Percentiles rank a stretch among this genome's conserved stretches.
phyloP scores from a whole-genome alignment of 129 eudicot species.

The Lactuca sativa region DNA sequence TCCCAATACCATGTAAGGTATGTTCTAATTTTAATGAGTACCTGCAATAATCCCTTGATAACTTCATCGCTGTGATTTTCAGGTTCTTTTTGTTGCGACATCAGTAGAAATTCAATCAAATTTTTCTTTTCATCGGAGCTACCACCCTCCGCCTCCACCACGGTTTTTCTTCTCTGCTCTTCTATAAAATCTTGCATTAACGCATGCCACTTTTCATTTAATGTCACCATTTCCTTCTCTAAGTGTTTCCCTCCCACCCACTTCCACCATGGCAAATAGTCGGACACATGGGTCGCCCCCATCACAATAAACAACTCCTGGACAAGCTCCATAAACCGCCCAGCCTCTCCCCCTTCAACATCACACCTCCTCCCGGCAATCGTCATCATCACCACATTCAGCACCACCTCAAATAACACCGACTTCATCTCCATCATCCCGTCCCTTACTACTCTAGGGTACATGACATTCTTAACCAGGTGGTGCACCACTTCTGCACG shows the following conservation, averaged over 20 bases:
- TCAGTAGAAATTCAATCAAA: too few relatives aligned
- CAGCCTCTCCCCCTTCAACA: conserved; percentile 23
- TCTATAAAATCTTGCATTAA: conserved; percentile 45
- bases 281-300: conserved; percentile 36
- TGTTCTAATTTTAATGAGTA: too few relatives aligned
- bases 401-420: conserved; percentile 36
- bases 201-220: conserved; percentile 31
- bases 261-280: conserved; percentile 45
- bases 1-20: too few relatives aligned
- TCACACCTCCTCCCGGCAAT: conserved; percentile 53
- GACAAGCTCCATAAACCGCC: conserved; percentile 37
- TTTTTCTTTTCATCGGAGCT: too few relatives aligned
- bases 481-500: conserved; percentile 25
- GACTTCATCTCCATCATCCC: conserved; percentile 31
- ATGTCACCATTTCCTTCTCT: conserved; percentile 35
- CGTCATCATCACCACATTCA: conserved; percentile 52
- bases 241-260: conserved; percentile 29
- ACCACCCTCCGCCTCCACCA: not conserved
- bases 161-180: conserved; percentile 7
- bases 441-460: not conserved
- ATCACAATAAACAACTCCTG: conserved; percentile 29
- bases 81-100: too few relatives aligned
- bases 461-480: not conserved
- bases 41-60: too few relatives aligned
- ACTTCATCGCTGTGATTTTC: too few relatives aligned